These are phyloP conservation scores for Aspergillus sp. DNA, from an alignment of 2,329 filamentous ascomycete genomes.

Conservation along the genomic window DNA sequence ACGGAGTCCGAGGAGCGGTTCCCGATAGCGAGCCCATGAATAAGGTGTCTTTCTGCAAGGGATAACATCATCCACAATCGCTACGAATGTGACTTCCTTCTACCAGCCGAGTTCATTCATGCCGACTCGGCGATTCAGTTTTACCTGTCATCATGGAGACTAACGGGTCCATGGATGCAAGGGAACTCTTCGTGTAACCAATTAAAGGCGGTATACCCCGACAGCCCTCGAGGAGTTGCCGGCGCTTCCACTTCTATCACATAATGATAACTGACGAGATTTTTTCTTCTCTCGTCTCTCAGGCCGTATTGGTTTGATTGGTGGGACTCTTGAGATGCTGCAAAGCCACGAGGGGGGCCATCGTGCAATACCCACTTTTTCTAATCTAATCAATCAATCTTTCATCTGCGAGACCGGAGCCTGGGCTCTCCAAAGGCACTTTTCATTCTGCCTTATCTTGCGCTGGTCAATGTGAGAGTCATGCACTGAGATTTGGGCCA, in stretches of 20 bases:
- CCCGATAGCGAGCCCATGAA: not conserved
- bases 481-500: no score
- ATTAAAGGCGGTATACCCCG: not conserved
- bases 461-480: no score
- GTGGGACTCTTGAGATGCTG: constrained; percentile 6
- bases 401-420: constrained; percentile 10
- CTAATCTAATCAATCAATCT: constrained; percentile 28
- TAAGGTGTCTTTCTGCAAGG: not conserved
- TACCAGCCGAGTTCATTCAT: not conserved
- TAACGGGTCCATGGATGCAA: not conserved
- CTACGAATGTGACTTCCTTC: not conserved
- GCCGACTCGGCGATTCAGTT: not conserved
- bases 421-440: not conserved
- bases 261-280: not conserved
- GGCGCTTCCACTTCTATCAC: not conserved
- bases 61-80: not conserved
- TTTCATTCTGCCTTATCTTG: no score
- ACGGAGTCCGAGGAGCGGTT: constrained; percentile 6
- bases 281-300: not conserved
- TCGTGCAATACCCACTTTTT: constrained; percentile 21
- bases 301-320: not conserved
- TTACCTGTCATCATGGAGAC: not conserved
- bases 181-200: not conserved
- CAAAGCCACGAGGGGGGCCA: constrained; percentile 19
- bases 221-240: not conserved